Evolutionary conservation across 345 rosid genomes (phyloP), one percentile per base, ranked within the genome.

Genomic region (Turritis glabra): DNA sequence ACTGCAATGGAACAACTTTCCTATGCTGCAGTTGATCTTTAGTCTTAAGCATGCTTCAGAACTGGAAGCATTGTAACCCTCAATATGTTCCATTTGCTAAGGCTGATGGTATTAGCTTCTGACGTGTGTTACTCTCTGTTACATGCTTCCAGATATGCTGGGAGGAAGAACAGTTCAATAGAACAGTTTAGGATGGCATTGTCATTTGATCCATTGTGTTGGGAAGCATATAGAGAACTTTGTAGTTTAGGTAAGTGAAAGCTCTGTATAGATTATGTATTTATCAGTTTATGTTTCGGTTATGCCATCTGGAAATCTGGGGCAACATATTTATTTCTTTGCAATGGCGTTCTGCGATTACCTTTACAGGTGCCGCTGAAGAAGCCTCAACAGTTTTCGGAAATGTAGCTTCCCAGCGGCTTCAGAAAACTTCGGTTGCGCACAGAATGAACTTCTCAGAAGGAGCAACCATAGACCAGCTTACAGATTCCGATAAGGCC

Each of bases 161-260:
- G 87, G 67, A 85, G 95, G 80, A 85, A 71, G 85, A 85, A 64
- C 73, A 82, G 70, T 78, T 87, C 97, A 26, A 65, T 86, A 37
- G 70, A 87, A 76, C 95, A 94, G 76, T 91, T 91, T 77, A 88
- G 85, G 87, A 89, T 80, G 76, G 90, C 96, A 40, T 83, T 91
- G 80, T 82, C 89, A 23, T 25, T 81, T 56, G 97, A 94, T 85
- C 98, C 98, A 61, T 76, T 94, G 71, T 80, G 86, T 57, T 94
- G 98, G 98, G 87, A 85, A 73, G 98, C 98, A 51, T 94, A 88
- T 64, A 88, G 84, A 70, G 92, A 94, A 78, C 88, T 94, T 29
- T 94, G 98, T 80, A 74, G 78, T 44, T 81, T 94, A 87, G 97
- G 98, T 91, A 17, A 75, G 88, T 80, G 56, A 57, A 60, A 50